Conservation (phyloP, 2,329 filamentous ascomycete species). For the Xylaria sp. region DNA sequence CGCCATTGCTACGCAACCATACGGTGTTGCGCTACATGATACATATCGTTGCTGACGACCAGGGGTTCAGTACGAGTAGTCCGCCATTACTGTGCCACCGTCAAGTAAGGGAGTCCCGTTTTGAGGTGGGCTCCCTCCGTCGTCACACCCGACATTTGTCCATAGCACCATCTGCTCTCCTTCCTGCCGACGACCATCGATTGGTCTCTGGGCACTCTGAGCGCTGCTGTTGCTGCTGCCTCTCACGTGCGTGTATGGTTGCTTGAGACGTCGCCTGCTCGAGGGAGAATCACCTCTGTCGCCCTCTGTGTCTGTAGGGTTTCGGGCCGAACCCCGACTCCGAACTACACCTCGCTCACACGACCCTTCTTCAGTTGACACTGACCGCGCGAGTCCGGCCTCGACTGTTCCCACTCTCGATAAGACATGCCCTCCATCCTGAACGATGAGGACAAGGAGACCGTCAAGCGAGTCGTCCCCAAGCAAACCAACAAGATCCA, state of each 20-base stretch:
- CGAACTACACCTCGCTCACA: slow-evolving; percentile 31
- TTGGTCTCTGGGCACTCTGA: slow-evolving; percentile 9
- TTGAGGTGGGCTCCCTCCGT: slow-evolving; percentile 24
- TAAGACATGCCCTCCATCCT: slow-evolving; percentile 75
- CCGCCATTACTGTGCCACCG: slow-evolving; percentile 11
- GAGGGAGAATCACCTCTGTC: neutral
- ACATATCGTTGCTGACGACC: slow-evolving; percentile 3
- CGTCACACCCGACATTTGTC: slow-evolving; percentile 34
- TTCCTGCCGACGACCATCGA: slow-evolving; percentile 4
- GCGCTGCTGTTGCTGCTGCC: slow-evolving; percentile 12
- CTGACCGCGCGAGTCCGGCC: slow-evolving; percentile 12
- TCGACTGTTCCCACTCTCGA: slow-evolving; percentile 23
- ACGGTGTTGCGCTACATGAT: neutral
- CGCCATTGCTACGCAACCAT: slow-evolving; percentile 15
- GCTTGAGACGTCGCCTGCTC: slow-evolving; percentile 16
- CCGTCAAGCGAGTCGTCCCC: slow-evolving; percentile 91
- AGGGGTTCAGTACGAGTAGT: slow-evolving; percentile 1
- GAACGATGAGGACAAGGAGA: slow-evolving; percentile 94
- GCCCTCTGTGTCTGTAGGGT: slow-evolving; percentile 15
- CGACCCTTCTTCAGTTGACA: slow-evolving; percentile 35
- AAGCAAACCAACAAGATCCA: slow-evolving; percentile 98
- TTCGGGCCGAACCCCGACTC: slow-evolving; percentile 24
- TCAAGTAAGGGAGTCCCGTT: slow-evolving; percentile 7
- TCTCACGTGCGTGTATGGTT: slow-evolving; percentile 22
- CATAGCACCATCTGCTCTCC: slow-evolving; percentile 19